Evolutionary conservation across 2,329 filamentous ascomycete genomes (phyloP).

Genomic region (Penicillium thymicola): DNA sequence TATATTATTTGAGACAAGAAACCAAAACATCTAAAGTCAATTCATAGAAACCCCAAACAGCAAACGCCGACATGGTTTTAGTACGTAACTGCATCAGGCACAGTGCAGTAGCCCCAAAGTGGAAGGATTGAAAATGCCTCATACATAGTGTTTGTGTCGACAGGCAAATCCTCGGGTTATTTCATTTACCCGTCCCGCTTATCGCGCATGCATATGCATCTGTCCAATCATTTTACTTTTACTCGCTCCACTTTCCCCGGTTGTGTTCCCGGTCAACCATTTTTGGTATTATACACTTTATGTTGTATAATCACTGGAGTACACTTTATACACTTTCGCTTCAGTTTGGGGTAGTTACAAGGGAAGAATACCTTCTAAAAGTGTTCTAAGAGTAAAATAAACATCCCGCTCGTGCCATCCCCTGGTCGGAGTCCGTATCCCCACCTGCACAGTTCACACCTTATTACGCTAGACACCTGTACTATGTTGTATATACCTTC

Average conservation of each 20-base stretch:
- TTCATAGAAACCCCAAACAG: background rate
- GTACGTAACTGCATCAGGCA: constrained; percentile 4
- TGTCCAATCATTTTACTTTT: background rate
- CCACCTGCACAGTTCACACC: constrained; percentile 13
- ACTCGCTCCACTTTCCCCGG: constrained; percentile 4
- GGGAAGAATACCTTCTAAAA: background rate
- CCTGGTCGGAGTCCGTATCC: background rate
- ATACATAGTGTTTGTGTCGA: background rate
- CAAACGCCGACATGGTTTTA: background rate
- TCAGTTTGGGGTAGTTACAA: background rate
- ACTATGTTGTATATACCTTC: background rate
- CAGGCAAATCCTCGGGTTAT: background rate
- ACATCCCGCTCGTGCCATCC: constrained; percentile 9
- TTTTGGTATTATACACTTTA: background rate
- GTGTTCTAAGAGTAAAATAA: background rate
- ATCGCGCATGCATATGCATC: background rate
- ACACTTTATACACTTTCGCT: background rate
- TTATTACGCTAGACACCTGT: constrained; percentile 2
- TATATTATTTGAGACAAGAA: background rate
- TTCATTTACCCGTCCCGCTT: constrained; percentile 1
- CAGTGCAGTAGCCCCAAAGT: constrained; percentile 3
- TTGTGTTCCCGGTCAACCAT: constrained; percentile 9
- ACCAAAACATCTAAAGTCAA: background rate
- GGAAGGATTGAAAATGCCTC: constrained; percentile 8
- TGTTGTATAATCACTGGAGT: too few species aligned